Evolutionary conservation across 352 stramenopile genomes (phyloP).

Genomic region (Bremia lactucae): DNA sequence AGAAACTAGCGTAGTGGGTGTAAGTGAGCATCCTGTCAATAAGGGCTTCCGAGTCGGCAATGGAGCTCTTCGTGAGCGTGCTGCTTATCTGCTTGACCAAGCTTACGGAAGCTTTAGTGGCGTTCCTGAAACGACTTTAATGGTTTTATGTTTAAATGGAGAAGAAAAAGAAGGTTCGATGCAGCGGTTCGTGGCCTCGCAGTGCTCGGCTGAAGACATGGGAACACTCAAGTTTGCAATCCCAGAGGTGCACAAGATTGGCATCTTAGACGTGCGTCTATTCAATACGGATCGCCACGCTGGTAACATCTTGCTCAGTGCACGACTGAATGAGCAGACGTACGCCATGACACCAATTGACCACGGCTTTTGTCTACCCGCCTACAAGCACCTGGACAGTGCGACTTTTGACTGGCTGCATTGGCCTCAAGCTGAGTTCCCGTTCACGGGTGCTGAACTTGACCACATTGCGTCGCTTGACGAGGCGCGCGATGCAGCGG

Average conservation of each 20-base stretch:
- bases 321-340: conserved; percentile 40
- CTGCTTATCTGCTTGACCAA: conserved; percentile 73
- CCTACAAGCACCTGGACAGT: conserved; percentile 67
- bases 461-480: conserved; percentile 71
- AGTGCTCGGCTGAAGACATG: conserved; percentile 84
- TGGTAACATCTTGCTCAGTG: conserved; percentile 73
- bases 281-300: conserved; percentile 86
- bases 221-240: conserved; percentile 78
- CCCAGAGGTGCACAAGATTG: conserved; percentile 83
- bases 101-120: conserved; percentile 73
- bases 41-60: conserved; percentile 83
- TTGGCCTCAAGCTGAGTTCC: conserved; percentile 83
- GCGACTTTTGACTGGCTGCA: conserved; percentile 83
- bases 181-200: conserved; percentile 69
- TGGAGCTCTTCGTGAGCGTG: conserved; percentile 71
- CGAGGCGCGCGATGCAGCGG: conserved; percentile 33
- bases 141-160: conserved; percentile 47
- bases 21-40: conserved; percentile 73
- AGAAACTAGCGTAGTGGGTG: conserved; percentile 64
- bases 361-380: conserved; percentile 81
- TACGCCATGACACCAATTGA: conserved; percentile 84
- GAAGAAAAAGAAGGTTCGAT: conserved; percentile 78
- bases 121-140: conserved; percentile 73
- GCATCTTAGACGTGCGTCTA: conserved; percentile 78
- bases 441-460: conserved; percentile 66